These are phyloP conservation scores for Oryza rufipogon DNA, from an alignment of 176 grass and related monocot genomes.

Conservation along the genomic window DNA sequence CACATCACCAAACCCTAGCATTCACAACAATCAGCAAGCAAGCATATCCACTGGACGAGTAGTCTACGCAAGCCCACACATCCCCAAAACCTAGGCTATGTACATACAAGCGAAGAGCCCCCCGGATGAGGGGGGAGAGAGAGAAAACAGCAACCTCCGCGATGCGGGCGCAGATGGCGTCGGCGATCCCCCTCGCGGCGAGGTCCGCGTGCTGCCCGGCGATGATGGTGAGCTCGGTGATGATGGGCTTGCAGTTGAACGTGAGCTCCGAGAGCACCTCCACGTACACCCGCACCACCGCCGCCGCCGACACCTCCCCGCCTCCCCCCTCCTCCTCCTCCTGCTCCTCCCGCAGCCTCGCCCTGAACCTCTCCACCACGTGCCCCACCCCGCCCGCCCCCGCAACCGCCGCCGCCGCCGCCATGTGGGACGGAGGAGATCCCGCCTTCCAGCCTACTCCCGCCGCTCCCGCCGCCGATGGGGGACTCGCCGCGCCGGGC, in stretches of 20 bases:
- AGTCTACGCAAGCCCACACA: not conserved
- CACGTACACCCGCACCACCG: constrained; percentile 67
- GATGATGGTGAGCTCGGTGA: constrained; percentile 93
- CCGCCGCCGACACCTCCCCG: constrained; percentile 25
- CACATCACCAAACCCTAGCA: constrained; percentile 22
- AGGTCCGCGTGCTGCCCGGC: constrained; percentile 63
- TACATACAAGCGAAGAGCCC: not conserved
- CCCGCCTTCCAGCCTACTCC: not conserved
- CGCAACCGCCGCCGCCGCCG: constrained; percentile 32
- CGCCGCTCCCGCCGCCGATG: not conserved
- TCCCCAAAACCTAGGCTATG: not conserved
- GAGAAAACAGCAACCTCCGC: constrained; percentile 55
- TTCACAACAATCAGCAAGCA: not conserved
- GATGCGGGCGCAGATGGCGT: constrained; percentile 79
- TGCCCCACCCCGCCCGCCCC: constrained; percentile 30
- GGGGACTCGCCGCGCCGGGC: not conserved
- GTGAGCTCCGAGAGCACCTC: constrained; percentile 77
- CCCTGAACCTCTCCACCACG: constrained; percentile 63
- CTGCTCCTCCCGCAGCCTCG: constrained; percentile 62
- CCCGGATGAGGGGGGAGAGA: not conserved
- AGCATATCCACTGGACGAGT: not conserved
- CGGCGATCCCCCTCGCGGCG: constrained; percentile 68
- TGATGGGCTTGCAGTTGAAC: constrained; percentile 99
- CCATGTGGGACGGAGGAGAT: not conserved
- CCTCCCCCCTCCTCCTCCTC: constrained; percentile 48